A percentile compares a stretch with the other conserved stretches of the same genome.
Evolutionary conservation across 2,329 filamentous ascomycete genomes (phyloP).

Genomic region (Scedosporium boydii): DNA sequence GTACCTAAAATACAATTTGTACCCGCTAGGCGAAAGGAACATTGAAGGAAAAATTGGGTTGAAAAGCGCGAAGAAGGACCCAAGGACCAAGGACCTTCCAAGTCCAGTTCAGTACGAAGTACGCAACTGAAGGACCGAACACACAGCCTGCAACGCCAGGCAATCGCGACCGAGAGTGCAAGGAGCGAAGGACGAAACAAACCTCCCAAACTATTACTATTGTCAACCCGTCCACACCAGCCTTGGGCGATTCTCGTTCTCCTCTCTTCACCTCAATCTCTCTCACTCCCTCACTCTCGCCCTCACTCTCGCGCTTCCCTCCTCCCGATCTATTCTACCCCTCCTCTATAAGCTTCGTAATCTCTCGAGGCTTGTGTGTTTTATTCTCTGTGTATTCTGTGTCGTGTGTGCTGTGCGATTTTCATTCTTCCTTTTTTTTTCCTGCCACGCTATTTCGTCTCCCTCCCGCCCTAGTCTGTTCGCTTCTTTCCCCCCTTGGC

Average conservation of each 20-base stretch:
- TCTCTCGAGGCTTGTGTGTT: not conserved
- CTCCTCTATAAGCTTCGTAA: slow-evolving; percentile 7
- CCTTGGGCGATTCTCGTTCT: not conserved
- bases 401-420: not conserved
- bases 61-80: not conserved
- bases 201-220: not conserved
- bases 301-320: not conserved
- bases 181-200: not conserved
- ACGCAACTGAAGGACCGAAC: not conserved
- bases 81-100: not conserved
- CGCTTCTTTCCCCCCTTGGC: slow-evolving; percentile 30
- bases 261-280: not conserved
- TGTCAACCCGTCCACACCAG: not conserved
- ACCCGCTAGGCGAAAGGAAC: not conserved
- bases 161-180: not conserved
- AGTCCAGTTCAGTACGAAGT: not conserved
- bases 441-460: not conserved
- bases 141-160: not conserved
- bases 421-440: not conserved
- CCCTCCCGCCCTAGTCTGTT: not conserved
- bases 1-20: not conserved
- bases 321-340: slow-evolving; percentile 10
- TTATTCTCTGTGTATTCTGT: not conserved
- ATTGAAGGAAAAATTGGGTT: not conserved
- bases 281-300: not conserved